phyloP scores from a whole-genome alignment of 2,329 filamentous ascomycete species.

The Fusarium keratoplasticum region DNA sequence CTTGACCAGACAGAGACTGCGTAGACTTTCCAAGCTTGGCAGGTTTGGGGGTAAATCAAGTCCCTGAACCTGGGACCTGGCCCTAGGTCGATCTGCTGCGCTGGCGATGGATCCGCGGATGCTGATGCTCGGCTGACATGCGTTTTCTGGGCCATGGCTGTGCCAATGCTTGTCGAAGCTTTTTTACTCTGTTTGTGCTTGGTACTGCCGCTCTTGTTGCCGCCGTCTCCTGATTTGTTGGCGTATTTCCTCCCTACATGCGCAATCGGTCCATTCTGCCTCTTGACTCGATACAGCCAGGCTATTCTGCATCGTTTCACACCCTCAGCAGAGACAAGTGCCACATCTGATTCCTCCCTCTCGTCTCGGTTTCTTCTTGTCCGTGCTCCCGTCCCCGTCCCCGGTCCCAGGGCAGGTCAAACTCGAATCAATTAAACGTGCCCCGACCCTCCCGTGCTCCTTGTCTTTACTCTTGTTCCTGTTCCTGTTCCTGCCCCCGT shows the following conservation, averaged over 20 bases:
- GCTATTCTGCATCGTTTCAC: constrained; percentile 24
- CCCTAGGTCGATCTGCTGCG: constrained; percentile 33
- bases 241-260: background rate
- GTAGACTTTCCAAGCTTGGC: constrained; percentile 34
- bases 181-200: constrained; percentile 4
- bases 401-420: constrained; percentile 8
- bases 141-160: constrained; percentile 25
- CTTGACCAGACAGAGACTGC: constrained; percentile 32
- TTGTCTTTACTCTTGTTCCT: constrained; percentile 9
- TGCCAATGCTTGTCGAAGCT: constrained; percentile 11
- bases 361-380: constrained; percentile 14
- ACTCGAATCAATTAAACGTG: constrained; percentile 37
- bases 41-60: constrained; percentile 34
- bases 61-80: constrained; percentile 35
- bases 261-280: constrained; percentile 20
- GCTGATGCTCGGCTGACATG: constrained; percentile 35
- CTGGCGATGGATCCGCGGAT: constrained; percentile 1
- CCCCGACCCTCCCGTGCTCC: constrained; percentile 24
- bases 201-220: background rate
- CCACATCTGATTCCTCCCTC: background rate
- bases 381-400: constrained; percentile 28
- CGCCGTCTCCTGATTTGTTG: constrained; percentile 14
- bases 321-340: constrained; percentile 14
- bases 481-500: background rate
- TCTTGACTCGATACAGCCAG: constrained; percentile 4